Percentiles rank a stretch among this genome's conserved stretches.
Conservation (phyloP, 768 basidiomycete species). For the Leccinum sublutescens region DNA sequence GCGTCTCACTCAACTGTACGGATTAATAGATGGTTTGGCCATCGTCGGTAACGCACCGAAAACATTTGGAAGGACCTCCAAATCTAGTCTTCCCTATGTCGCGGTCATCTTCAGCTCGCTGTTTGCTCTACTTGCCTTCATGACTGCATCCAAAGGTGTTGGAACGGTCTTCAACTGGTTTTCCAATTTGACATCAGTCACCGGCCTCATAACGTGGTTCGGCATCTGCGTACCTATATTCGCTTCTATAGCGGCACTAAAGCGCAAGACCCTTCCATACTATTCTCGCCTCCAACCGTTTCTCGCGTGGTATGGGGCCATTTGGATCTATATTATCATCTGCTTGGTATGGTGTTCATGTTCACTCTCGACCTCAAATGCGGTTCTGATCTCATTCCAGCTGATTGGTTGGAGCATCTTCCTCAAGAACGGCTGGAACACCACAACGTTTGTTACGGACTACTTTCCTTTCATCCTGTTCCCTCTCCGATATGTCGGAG, state of each 20-base stretch:
- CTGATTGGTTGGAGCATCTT: conserved; percentile 53
- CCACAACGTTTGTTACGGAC: conserved; percentile 72
- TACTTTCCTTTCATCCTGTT: conserved; percentile 73
- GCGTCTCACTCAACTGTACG: background rate
- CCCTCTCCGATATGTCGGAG: conserved; percentile 67
- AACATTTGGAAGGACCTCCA: conserved; percentile 68
- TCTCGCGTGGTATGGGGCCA: conserved; percentile 55
- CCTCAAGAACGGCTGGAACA: conserved; percentile 27
- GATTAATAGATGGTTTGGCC: background rate
- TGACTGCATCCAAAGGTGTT: conserved; percentile 66
- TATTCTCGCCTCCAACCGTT: conserved; percentile 65
- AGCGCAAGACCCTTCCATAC: conserved; percentile 35
- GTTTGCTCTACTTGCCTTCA: conserved; percentile 76
- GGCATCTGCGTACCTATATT: conserved; percentile 71
- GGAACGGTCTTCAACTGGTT: conserved; percentile 82
- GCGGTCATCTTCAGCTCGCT: conserved; percentile 65
- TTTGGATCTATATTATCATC: conserved; percentile 40
- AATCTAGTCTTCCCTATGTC: conserved; percentile 72
- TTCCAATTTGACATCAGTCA: conserved; percentile 66
- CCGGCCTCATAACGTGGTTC: conserved; percentile 76
- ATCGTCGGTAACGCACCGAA: conserved; percentile 76
- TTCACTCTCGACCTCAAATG: background rate
- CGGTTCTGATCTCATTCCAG: conserved; percentile 37
- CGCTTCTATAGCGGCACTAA: conserved; percentile 85
- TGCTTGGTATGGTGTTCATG: conserved; percentile 52